Base-by-base conservation (phyloP, 2,329 filamentous ascomycete species). In the Colletotrichum gigasporum region DNA sequence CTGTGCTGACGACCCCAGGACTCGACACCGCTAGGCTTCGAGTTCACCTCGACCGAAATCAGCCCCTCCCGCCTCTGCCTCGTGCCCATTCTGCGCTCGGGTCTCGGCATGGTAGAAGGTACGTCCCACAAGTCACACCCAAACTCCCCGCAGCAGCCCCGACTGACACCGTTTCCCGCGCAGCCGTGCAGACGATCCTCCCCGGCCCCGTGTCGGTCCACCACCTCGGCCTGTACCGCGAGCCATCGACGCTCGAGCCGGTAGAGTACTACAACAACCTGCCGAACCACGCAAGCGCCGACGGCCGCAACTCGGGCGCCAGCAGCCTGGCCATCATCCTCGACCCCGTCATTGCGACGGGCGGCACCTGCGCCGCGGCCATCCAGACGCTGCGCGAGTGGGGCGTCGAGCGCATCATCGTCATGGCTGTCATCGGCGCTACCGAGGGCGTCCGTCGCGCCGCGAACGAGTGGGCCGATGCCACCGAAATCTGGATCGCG, bases 251-350 rank as follows among this genome's bases (percentile, higher is more conserved):
- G 44, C 89, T 97, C 60, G 89, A 93, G 72, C 93, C 94, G 3
- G 94, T 97, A 63, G 94, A 97, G 80, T 97, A 97, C 86, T 97
- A 97, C 86, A 97, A 97, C 84, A 97, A 97, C 79, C 89, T 97
- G 18, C 94, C 94, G 34, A 90, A 92, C 79, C 91, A 93, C 79
- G 75, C 83, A 37, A 65, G 73, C 44, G 69, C 75, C 37, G 72
- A 73, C 45, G 80, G 80, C 67, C 74, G 78, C 32, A 74, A 52
- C 51, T 72, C 79, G 42, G 65, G 69, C 35, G 71, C 75, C 42
- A 80, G 80, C 44, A 82, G 76, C 63, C 83, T 97, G 11, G 94
- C 94, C 63, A 91, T 97, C 73, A 82, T 97, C 57, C 87, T 97
- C 48, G 95, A 98, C 74, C 96, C 95, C 3, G 88, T 98, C 70